Evolutionary conservation across 163 green algal species (phyloP).

Genomic region (Coccomyxa subellipsoidea): DNA sequence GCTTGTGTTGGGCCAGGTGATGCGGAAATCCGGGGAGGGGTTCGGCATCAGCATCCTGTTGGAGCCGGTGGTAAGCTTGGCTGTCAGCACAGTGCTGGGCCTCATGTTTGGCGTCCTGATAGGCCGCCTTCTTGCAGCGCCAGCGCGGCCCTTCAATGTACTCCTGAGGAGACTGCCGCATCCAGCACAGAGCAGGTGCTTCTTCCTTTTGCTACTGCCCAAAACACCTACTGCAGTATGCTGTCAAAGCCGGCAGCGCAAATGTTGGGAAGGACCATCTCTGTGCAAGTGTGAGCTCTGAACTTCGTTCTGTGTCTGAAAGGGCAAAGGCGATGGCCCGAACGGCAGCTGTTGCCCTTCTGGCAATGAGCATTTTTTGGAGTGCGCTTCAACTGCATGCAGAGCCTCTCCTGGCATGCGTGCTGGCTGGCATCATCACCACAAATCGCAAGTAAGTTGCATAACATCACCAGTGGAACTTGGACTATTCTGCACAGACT

Average conservation of each 20-base stretch:
- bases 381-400: constrained; percentile 45
- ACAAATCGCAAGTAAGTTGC: constrained; percentile 61
- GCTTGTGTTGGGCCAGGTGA: constrained; percentile 9
- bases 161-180: neutral
- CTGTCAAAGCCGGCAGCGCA: too few relatives aligned
- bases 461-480: too few relatives aligned
- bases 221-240: too few relatives aligned
- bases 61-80: constrained; percentile 39
- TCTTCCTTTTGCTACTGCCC: too few relatives aligned
- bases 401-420: constrained; percentile 83
- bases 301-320: too few relatives aligned
- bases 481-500: too few relatives aligned
- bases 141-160: neutral
- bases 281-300: too few relatives aligned
- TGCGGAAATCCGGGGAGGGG: neutral
- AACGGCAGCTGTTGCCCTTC: constrained; percentile 39
- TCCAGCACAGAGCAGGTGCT: neutral
- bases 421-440: constrained; percentile 67
- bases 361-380: constrained; percentile 46
- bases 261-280: too few relatives aligned
- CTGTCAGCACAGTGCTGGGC: constrained; percentile 36
- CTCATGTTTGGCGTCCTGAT: constrained; percentile 9
- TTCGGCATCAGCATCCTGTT: neutral
- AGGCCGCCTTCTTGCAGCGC: neutral
- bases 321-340: neutral